Evolutionary conservation across 768 basidiomycete genomes (phyloP), one percentile per base, ranked within the genome.

Genomic region (Astraeus odoratus): DNA sequence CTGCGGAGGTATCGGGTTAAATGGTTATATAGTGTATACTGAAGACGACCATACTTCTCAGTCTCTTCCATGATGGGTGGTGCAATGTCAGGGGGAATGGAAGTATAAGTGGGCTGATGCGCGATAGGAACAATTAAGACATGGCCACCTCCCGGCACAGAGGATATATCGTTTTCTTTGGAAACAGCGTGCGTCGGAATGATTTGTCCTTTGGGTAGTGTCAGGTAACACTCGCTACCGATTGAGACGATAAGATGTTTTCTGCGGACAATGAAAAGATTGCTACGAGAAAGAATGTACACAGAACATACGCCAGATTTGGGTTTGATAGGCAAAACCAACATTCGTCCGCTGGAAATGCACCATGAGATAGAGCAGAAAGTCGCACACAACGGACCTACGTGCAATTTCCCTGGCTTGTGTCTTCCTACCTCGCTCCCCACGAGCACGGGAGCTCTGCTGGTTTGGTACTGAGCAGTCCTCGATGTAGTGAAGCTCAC

Each of bases 321-420:
- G 95, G 94, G 59, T 97, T 97, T 33, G 91, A 94, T 43, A 99
- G 65, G 63, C 96, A 99, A 69, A 99, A 98, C 95, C 95, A 98
- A 65, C 95, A 97, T 62, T 93, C 88, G 45, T 87, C 87, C 53
- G 91, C 89, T 90, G 58, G 38, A 51, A 22, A 47, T 45, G 24
- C 7, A 52, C 47, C 25, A 23, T 16, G 5, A 31, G 15, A 30
- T 12, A 34, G 12, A 10, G 3, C 4, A 52, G n/a, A 13, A 34
- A 6, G 24, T 42, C 25, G 40, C n/a, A 8, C 18, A 24, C 8
- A 7, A 24, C n/a, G 7, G n/a, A 70, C 85, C 55, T 57, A 91
- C 89, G 86, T 47, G 72, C 77, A 44, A 94, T 89, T 60, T 92
- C 90, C 65, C 80, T 93, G 33, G 70, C 76, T 24, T 76, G 83